Percentiles rank a stretch among this genome's conserved stretches.
Evolutionary conservation across 164 flowering plant species (phyloP).

Genomic region (Protea cynaroides): DNA sequence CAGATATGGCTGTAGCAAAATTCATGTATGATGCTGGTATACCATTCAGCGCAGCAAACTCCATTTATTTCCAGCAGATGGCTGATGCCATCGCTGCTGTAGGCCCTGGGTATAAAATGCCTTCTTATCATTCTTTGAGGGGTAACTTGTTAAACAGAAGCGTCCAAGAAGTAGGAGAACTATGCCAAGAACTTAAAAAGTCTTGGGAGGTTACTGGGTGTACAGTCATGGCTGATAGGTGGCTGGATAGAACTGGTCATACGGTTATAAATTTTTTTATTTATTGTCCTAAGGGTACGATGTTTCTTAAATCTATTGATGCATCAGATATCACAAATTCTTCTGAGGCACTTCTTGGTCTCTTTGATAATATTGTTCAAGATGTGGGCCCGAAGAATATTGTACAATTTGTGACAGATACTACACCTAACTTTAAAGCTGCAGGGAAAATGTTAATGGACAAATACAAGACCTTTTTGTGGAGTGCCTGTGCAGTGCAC

Average conservation of each 20-base stretch:
- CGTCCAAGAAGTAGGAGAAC: constrained; percentile 26
- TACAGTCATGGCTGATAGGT: constrained; percentile 43
- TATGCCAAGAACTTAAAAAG: constrained; percentile 25
- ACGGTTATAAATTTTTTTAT: constrained; percentile 29
- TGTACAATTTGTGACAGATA: constrained; percentile 42
- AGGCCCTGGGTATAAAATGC: constrained; percentile 43
- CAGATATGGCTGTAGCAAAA: constrained; percentile 42
- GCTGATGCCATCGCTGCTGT: constrained; percentile 42
- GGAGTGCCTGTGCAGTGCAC: constrained; percentile 44
- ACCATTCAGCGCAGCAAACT: constrained; percentile 36
- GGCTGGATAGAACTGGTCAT: constrained; percentile 23
- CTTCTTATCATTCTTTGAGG: constrained; percentile 34
- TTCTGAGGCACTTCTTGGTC: constrained; percentile 21
- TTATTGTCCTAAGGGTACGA: constrained; percentile 31
- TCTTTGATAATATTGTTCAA: constrained; percentile 39
- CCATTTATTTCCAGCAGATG: constrained; percentile 37
- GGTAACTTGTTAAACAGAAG: constrained; percentile 24
- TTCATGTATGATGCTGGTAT: constrained; percentile 37
- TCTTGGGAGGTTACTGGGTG: constrained; percentile 48
- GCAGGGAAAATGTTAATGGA: constrained; percentile 32
- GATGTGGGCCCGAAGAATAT: constrained; percentile 43
- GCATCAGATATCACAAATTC: constrained; percentile 30
- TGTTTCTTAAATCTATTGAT: constrained; percentile 40
- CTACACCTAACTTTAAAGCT: constrained; percentile 21
- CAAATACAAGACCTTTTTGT: constrained; percentile 28